Evolutionary conservation across 2,329 filamentous ascomycete genomes (phyloP), one percentile per base, ranked within the genome.

Genomic region (Scedosporium boydii): DNA sequence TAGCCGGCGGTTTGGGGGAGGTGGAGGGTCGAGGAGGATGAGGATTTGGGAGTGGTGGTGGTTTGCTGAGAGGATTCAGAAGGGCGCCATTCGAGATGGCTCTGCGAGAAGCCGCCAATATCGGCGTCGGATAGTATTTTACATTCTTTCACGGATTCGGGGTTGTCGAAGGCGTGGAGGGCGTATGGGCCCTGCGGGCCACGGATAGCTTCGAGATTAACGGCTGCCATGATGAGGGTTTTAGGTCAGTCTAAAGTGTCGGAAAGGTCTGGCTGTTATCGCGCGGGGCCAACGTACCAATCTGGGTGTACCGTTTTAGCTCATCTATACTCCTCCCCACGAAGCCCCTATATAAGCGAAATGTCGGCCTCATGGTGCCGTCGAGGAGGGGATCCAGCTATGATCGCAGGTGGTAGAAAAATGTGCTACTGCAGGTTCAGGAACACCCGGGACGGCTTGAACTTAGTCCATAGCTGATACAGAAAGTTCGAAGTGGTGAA

Each of bases 51-150:
- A 14, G 38, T 65, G 12, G 10, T 65, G 7, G 14, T 6, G 16
- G 59, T 27, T 23, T 60, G 44, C 3, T 70, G 62, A 6, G 66
- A 57, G 56, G 64, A 44, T 41, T 63, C 53, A 16, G 69, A 59
- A 3, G 73, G 76, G 48, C 86, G 77, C 72, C 85, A 87, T 68
- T 93, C 88, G 64, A 98, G 79, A 55, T 84, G 77, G 51, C 86
- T 88, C 18, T 83, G 84, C 41, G 93, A 96, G 77, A 85, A 93
- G 63, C 93, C 95, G 65, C 93, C 93, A 26, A 96, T 91, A 69
- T 93, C 88, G 63, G 81, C 80, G 73, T 99, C 93, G 67, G 87
- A 90, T 87, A 98, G 95, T 67, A 89, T 79, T 73, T 96, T 95
- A 74, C 82, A 84, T 65, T 78, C 76, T 42, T 74, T 67, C 44